phyloP scores from a whole-genome alignment of 1,139 yeast genomes.

The Martiniozyma asiatica region DNA sequence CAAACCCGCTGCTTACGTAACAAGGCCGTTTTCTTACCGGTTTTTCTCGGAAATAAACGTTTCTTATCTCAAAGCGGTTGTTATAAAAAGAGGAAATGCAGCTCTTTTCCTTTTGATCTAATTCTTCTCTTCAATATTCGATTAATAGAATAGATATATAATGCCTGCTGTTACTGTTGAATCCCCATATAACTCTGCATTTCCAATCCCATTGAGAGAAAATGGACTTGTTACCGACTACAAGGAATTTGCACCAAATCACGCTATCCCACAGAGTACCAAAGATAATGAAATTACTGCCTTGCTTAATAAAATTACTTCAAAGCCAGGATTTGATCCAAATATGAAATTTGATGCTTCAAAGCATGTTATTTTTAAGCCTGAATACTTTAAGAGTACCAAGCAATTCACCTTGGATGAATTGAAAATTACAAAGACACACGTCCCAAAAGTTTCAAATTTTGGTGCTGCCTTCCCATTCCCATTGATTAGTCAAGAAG shows the following conservation, averaged over 20 bases:
- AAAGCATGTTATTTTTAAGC: conserved; percentile 21
- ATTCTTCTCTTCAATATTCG: no score
- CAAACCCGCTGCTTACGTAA: no score
- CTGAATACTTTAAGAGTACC: conserved; percentile 18
- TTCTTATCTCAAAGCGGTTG: no score
- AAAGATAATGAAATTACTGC: conserved; percentile 21
- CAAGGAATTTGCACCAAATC: conserved; percentile 14
- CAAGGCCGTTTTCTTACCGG: no score
- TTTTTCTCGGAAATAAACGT: no score
- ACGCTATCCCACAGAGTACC: conserved; percentile 20
- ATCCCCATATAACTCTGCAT: no score
- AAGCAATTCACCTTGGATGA: conserved; percentile 21
- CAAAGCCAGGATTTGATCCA: conserved; percentile 23
- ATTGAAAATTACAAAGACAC: conserved; percentile 23
- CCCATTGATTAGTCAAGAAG: conserved; percentile 25
- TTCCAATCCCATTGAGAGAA: conserved; percentile 13
- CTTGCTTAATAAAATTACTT: conserved; percentile 13
- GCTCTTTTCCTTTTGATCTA: no score
- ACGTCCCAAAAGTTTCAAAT: conserved; percentile 20
- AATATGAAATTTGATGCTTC: conserved; percentile 22
- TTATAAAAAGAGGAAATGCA: no score
- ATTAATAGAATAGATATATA: no score
- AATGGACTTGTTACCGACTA: conserved; percentile 18
- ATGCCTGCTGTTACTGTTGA: no score
- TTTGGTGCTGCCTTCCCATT: conserved; percentile 26